phyloP scores from a whole-genome alignment of 2,329 filamentous ascomycete species.

The Arthrobotrys iridis region DNA sequence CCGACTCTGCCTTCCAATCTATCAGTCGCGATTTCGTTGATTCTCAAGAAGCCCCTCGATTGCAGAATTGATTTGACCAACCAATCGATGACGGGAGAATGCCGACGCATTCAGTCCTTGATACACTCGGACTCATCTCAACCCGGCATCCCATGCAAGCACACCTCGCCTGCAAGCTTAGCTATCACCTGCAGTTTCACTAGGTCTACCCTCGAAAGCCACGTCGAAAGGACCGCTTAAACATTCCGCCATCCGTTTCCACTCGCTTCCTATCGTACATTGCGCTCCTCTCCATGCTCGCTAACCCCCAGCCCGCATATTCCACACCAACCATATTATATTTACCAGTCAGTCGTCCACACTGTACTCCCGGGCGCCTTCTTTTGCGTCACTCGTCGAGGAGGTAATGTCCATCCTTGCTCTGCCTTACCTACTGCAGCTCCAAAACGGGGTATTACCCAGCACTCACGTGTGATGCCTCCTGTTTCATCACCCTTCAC shows the following conservation, averaged over 20 bases:
- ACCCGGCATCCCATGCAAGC: slow-evolving; percentile 34
- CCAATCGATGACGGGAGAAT: slow-evolving; percentile 14
- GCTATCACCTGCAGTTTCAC: slow-evolving; percentile 29
- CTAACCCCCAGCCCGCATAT: slow-evolving; percentile 29
- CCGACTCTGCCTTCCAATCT: not conserved
- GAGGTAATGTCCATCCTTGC: slow-evolving; percentile 83
- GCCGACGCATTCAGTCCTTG: slow-evolving; percentile 39
- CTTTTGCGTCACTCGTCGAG: slow-evolving; percentile 83
- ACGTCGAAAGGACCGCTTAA: slow-evolving; percentile 36
- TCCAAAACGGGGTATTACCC: slow-evolving; percentile 80
- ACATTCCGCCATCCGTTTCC: slow-evolving; percentile 48
- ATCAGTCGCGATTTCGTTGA: not conserved
- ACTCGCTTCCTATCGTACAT: slow-evolving; percentile 41
- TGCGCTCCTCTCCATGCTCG: slow-evolving; percentile 18
- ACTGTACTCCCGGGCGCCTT: slow-evolving; percentile 80
- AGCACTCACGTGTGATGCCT: slow-evolving; percentile 73
- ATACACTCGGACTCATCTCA: slow-evolving; percentile 15
- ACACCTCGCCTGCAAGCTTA: slow-evolving; percentile 38
- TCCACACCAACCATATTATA: not conserved
- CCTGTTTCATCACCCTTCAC: slow-evolving; percentile 63
- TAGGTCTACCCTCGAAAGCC: slow-evolving; percentile 35
- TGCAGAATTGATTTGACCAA: not conserved
- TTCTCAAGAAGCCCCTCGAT: not conserved
- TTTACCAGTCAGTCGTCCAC: slow-evolving; percentile 48
- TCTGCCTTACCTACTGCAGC: slow-evolving; percentile 73